These are phyloP conservation scores for Saccharomyces eubayanus DNA, from an alignment of 805 yeast species.

Conservation along the genomic window DNA sequence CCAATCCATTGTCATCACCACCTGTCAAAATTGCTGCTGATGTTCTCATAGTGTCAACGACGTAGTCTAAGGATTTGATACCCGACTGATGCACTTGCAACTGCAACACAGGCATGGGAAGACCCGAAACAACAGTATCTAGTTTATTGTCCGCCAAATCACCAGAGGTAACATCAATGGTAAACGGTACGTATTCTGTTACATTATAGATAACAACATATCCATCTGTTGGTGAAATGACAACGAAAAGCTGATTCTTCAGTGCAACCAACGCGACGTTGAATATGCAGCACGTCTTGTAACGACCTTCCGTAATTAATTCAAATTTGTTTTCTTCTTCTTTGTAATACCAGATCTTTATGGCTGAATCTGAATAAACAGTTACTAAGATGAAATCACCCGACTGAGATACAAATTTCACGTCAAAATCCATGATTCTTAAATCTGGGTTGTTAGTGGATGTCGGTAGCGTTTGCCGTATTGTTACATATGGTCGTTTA, in stretches of 20 bases:
- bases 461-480: constrained; percentile 49
- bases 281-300: constrained; percentile 71
- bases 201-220: constrained; percentile 55
- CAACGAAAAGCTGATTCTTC: constrained; percentile 29
- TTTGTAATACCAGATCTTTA: constrained; percentile 56
- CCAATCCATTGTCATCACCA: constrained; percentile 85
- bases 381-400: constrained; percentile 38
- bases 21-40: constrained; percentile 52
- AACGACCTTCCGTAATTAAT: constrained; percentile 40
- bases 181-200: constrained; percentile 23
- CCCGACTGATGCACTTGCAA: constrained; percentile 78
- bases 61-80: constrained; percentile 49
- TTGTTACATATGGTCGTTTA: constrained; percentile 38
- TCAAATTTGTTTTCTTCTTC: constrained; percentile 33
- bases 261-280: constrained; percentile 42
- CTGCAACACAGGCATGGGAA: constrained; percentile 21
- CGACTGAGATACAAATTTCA: constrained; percentile 29
- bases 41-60: constrained; percentile 7
- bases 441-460: constrained; percentile 63
- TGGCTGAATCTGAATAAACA: constrained; percentile 78
- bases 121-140: not conserved
- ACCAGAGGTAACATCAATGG: constrained; percentile 5
- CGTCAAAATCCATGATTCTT: constrained; percentile 79
- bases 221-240: constrained; percentile 81
- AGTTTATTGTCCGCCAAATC: constrained; percentile 3